A percentile compares a stretch with the other conserved stretches of the same genome.
These are phyloP conservation scores for Oryza brachyantha DNA, from an alignment of 176 grass and related monocot genomes.

Conservation along the genomic window DNA sequence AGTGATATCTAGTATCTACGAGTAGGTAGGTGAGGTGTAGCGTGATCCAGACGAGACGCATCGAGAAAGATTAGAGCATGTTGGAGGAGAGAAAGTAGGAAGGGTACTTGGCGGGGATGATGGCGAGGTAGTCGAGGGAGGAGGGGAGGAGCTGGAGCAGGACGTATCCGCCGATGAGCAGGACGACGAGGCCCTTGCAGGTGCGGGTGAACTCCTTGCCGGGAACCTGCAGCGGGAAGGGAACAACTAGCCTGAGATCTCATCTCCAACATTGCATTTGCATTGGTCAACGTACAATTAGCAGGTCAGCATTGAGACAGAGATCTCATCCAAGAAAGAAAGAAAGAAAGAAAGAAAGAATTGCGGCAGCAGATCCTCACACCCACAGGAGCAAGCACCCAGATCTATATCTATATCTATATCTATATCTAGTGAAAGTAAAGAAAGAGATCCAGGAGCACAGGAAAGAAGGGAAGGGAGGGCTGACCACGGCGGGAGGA, in stretches of 20 bases:
- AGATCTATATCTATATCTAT: too few species aligned
- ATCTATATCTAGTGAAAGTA: too few species aligned
- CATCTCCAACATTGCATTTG: background rate
- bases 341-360: too few species aligned
- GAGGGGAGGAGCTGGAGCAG: slow-evolving; percentile 76
- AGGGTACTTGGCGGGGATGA: slow-evolving; percentile 79
- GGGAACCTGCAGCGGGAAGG: slow-evolving; percentile 32
- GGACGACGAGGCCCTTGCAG: slow-evolving; percentile 85
- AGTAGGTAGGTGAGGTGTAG: background rate
- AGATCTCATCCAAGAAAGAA: too few species aligned
- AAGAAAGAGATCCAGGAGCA: too few species aligned
- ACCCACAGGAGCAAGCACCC: too few species aligned
- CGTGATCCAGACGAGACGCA: background rate
- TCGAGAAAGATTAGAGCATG: background rate
- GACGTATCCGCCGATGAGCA: slow-evolving; percentile 75
- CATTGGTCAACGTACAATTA: too few species aligned
- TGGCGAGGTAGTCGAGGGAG: slow-evolving; percentile 70
- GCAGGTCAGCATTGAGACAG: too few species aligned
- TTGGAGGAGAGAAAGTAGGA: background rate
- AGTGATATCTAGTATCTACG: background rate
- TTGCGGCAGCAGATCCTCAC: too few species aligned
- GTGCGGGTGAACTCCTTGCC: slow-evolving; percentile 89
- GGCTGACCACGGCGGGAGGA: slow-evolving; percentile 41
- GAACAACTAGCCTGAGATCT: too few species aligned
- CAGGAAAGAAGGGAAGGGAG: too few species aligned